These are phyloP conservation scores for Beauveria sp. DNA, from an alignment of 2,329 filamentous ascomycete genomes.

Conservation along the genomic window DNA sequence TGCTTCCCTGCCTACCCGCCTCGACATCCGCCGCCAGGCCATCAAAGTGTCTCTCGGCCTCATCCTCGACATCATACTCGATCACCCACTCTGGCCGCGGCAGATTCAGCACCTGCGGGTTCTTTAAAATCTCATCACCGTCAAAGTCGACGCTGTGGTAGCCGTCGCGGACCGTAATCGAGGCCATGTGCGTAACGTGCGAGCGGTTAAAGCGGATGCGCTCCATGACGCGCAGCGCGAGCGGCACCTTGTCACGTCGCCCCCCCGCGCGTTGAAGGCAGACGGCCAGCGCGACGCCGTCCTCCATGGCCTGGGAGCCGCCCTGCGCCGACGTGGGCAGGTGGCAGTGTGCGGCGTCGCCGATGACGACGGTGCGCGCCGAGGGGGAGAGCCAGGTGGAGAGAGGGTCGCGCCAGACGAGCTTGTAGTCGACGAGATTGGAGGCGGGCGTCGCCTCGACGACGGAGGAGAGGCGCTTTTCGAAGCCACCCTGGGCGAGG, in stretches of 20 bases:
- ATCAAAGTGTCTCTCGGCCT: neutral
- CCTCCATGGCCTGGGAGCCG: conserved; percentile 33
- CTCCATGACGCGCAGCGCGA: neutral
- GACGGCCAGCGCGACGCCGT: conserved; percentile 30
- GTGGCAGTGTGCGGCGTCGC: conserved; percentile 33
- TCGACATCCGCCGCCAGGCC: neutral
- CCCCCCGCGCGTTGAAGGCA: conserved; percentile 19
- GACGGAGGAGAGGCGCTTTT: neutral
- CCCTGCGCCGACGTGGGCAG: conserved; percentile 33
- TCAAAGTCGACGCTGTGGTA: neutral
- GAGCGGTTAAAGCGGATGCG: neutral
- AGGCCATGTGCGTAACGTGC: neutral
- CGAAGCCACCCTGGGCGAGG: neutral
- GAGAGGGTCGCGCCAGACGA: neutral
- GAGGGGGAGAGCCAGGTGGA: conserved; percentile 22
- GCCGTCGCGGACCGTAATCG: neutral
- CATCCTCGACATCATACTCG: neutral
- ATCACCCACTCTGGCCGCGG: neutral
- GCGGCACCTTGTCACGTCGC: conserved; percentile 9
- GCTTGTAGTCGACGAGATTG: neutral
- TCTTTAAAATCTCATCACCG: neutral
- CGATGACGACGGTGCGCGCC: conserved; percentile 29
- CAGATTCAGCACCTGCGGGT: neutral
- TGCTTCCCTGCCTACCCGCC: neutral
- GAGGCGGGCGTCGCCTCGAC: neutral